Percentiles rank a stretch among this genome's conserved stretches.
These are phyloP conservation scores for Macrotyloma uniflorum DNA, from an alignment of 306 rosid genomes.

Conservation along the genomic window DNA sequence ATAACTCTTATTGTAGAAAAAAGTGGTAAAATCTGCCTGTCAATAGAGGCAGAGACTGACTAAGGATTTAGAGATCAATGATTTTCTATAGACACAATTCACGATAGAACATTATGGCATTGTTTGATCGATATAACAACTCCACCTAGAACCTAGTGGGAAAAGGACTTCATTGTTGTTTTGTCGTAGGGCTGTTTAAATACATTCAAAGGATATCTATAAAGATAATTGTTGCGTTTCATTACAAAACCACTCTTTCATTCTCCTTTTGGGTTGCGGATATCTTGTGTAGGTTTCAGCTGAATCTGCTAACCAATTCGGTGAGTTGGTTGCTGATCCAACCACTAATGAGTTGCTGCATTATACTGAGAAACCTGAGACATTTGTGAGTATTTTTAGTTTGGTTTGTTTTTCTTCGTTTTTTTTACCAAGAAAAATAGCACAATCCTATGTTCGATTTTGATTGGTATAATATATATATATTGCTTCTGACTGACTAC, in stretches of 20 bases:
- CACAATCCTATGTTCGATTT: background rate
- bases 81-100: background rate
- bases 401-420: conserved; percentile 14
- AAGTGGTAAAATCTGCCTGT: background rate
- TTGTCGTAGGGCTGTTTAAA: background rate
- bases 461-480: background rate
- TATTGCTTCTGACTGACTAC: no score
- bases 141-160: background rate
- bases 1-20: background rate
- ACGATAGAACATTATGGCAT: background rate
- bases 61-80: background rate
- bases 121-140: background rate
- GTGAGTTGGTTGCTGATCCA: conserved; percentile 94
- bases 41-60: background rate
- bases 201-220: conserved; percentile 10
- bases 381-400: conserved; percentile 66
- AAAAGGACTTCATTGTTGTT: background rate
- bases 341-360: conserved; percentile 87
- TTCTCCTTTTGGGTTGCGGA: background rate
- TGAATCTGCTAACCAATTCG: conserved; percentile 85
- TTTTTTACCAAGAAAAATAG: background rate
- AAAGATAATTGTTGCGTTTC: background rate
- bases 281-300: conserved; percentile 76
- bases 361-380: conserved; percentile 97
- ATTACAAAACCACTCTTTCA: conserved; percentile 2